Evolutionary conservation across 371 early-diverging fungal species (phyloP).

Genomic region (Chytridiales sp.): DNA sequence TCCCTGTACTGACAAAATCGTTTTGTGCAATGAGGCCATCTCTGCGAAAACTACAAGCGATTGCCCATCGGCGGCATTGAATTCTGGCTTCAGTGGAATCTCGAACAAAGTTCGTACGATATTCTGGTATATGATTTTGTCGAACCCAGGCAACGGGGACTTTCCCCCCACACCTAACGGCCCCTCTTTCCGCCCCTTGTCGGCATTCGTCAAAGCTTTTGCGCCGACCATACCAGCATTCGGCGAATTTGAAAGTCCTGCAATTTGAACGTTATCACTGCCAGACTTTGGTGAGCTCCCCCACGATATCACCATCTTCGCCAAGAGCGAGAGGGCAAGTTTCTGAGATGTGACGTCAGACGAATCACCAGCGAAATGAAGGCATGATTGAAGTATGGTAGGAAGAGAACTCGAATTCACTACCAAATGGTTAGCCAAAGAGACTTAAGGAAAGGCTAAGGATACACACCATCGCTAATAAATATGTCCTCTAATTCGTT

Average conservation of each 20-base stretch:
- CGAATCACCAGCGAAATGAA: conserved; percentile 74
- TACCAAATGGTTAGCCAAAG: conserved; percentile 16
- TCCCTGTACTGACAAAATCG: conserved; percentile 64
- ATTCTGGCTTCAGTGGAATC: conserved; percentile 74
- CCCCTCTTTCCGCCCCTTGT: conserved; percentile 11
- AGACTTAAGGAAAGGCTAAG: background rate
- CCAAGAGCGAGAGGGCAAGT: conserved; percentile 76
- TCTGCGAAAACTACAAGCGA: conserved; percentile 78
- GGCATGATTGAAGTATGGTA: conserved; percentile 73
- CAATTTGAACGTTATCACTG: background rate
- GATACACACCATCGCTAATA: conserved; percentile 62
- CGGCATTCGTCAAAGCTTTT: background rate
- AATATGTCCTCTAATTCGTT: conserved; percentile 76
- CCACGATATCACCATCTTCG: conserved; percentile 80
- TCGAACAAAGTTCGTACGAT: conserved; percentile 78
- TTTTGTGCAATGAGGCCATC: conserved; percentile 74
- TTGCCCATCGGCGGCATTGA: conserved; percentile 80
- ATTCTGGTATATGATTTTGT: conserved; percentile 76
- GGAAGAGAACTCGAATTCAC: conserved; percentile 69
- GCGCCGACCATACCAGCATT: conserved; percentile 22
- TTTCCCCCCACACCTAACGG: conserved; percentile 24
- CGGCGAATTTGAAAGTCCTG: background rate
- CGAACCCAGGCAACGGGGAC: conserved; percentile 54
- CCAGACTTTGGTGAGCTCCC: conserved; percentile 46
- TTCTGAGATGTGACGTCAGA: conserved; percentile 74